Percentiles rank a stretch among this genome's conserved stretches.
Conservation (phyloP, 1,284 basidiomycete genomes). For the Apiotrichum sp. region DNA sequence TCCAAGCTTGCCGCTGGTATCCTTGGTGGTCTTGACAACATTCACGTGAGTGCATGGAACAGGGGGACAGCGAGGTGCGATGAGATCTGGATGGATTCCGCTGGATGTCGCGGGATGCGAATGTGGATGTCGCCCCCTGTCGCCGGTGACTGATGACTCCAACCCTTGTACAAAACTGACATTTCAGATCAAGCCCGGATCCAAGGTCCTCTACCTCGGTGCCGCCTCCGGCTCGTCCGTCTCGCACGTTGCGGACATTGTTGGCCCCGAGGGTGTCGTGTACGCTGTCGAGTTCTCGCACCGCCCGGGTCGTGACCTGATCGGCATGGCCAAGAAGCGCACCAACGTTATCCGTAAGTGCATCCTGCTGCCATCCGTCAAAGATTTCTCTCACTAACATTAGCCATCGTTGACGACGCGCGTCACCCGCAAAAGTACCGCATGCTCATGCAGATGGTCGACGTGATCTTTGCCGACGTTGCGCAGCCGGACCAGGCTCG, state of each 20-base stretch:
- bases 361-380: too few relatives aligned
- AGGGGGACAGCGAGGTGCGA: too few relatives aligned
- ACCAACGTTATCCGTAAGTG: conserved; percentile 84
- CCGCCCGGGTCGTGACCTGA: conserved; percentile 92
- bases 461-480: conserved; percentile 96
- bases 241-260: conserved; percentile 96
- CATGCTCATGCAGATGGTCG: conserved; percentile 87
- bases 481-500: conserved; percentile 98
- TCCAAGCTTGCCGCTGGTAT: conserved; percentile 96
- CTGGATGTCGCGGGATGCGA: neutral
- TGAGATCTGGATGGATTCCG: neutral
- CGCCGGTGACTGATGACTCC: neutral
- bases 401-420: conserved; percentile 95
- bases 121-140: too few relatives aligned
- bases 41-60: conserved; percentile 53
- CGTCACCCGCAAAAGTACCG: conserved; percentile 91
- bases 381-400: neutral
- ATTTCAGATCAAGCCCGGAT: conserved; percentile 73
- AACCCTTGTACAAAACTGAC: too few relatives aligned
- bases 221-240: conserved; percentile 92
- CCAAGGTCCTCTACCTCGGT: conserved; percentile 96
- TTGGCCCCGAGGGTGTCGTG: conserved; percentile 93
- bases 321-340: conserved; percentile 99
- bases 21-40: conserved; percentile 88
- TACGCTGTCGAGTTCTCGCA: conserved; percentile 99